Percentiles rank a stretch among this genome's conserved stretches.
Conservation (phyloP, 2,329 filamentous ascomycete genomes). For the Periconia macrospinosa region DNA sequence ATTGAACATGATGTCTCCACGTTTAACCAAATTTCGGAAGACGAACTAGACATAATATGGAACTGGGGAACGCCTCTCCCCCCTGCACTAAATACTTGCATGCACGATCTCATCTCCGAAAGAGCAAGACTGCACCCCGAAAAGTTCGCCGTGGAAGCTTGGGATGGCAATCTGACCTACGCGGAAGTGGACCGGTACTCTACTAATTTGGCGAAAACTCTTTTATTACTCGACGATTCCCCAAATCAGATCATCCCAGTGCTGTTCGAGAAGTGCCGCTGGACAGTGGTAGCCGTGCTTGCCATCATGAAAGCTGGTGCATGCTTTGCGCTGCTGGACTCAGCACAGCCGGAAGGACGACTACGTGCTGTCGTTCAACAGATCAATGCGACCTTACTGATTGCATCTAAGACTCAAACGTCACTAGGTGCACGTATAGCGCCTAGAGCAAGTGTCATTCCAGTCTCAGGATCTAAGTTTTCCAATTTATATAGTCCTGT, state of each 20-base stretch:
- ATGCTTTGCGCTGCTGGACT: slow-evolving; percentile 40
- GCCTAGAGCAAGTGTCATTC: slow-evolving; percentile 33
- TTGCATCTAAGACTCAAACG: slow-evolving; percentile 33
- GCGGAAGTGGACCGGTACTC: slow-evolving; percentile 39
- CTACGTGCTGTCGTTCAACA: slow-evolving; percentile 35
- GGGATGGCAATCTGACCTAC: slow-evolving; percentile 42
- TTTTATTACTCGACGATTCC: slow-evolving; percentile 26
- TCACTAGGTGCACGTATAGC: slow-evolving; percentile 31
- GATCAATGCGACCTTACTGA: slow-evolving; percentile 28
- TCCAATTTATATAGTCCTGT: slow-evolving; percentile 30
- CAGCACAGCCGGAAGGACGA: slow-evolving; percentile 39
- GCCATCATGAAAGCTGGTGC: slow-evolving; percentile 46
- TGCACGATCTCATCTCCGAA: slow-evolving; percentile 51
- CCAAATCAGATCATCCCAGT: slow-evolving; percentile 39
- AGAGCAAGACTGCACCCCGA: slow-evolving; percentile 38
- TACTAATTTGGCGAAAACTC: slow-evolving; percentile 29
- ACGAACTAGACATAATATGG: slow-evolving; percentile 53
- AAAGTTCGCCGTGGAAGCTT: slow-evolving; percentile 42
- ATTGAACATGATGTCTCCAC: slow-evolving; percentile 14
- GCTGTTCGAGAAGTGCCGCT: slow-evolving; percentile 45
- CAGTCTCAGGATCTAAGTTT: slow-evolving; percentile 37
- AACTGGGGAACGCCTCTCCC: slow-evolving; percentile 51
- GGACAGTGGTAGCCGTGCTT: slow-evolving; percentile 43
- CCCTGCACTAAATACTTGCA: slow-evolving; percentile 48
- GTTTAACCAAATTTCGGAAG: slow-evolving; percentile 24